A percentile compares a stretch with the other conserved stretches of the same genome.
Conservation (phyloP, 2,329 filamentous ascomycete species). For the Paecilomyces sp. region DNA sequence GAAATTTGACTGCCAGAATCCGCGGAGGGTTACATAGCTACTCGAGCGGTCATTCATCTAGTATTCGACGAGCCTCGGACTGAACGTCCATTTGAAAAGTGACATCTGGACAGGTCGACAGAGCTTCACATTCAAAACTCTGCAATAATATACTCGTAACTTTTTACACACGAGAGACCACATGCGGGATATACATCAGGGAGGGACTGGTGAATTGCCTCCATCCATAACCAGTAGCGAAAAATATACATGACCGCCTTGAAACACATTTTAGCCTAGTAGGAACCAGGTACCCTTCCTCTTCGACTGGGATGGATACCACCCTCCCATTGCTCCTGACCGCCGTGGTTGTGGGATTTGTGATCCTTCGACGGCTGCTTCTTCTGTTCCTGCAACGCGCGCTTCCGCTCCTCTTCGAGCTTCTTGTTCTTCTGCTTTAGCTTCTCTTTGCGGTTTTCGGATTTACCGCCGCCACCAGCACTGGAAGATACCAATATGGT, state of each 20-base stretch:
- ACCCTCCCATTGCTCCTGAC: conserved; percentile 23
- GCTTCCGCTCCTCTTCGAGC: conserved; percentile 61
- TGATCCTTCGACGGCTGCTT: conserved; percentile 39
- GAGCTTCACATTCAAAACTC: neutral
- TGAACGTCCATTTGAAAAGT: too few relatives aligned
- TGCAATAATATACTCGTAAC: neutral
- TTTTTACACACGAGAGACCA: neutral
- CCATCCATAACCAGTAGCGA: neutral
- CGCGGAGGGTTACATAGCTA: too few relatives aligned
- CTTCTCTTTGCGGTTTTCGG: conserved; percentile 62
- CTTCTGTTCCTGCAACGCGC: conserved; percentile 42
- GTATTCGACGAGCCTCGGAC: too few relatives aligned
- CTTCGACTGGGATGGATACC: conserved; percentile 40
- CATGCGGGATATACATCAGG: neutral
- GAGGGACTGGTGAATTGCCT: neutral
- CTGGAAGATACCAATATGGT: conserved; percentile 32
- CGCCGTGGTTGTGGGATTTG: conserved; percentile 29
- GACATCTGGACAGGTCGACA: neutral
- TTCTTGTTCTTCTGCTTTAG: conserved; percentile 81
- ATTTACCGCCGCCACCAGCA: conserved; percentile 77
- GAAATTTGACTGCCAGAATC: too few relatives aligned
- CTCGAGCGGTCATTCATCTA: too few relatives aligned
- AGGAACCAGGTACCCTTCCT: conserved; percentile 20
- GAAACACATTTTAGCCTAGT: neutral
- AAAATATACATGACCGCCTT: neutral